These are phyloP conservation scores for Raddia guianensis DNA, from an alignment of 176 grass and related monocot genomes.

Conservation along the genomic window DNA sequence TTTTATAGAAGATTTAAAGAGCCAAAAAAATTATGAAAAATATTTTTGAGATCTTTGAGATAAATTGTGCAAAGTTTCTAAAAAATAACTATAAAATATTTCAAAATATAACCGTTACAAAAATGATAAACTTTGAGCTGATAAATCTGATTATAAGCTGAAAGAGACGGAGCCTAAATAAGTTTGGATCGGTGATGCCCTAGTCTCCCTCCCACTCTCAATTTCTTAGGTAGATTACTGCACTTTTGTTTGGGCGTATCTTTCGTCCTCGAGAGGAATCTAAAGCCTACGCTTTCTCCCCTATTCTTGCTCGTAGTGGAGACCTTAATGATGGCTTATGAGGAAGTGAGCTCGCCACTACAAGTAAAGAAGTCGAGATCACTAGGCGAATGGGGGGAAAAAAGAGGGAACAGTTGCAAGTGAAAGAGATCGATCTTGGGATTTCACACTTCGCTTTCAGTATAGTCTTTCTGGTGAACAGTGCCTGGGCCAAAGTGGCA, in stretches of 20 bases:
- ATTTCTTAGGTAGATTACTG: neutral
- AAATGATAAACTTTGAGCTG: too few relatives aligned
- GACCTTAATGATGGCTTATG: slow-evolving; percentile 49
- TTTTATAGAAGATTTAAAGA: too few relatives aligned
- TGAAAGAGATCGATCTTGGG: neutral
- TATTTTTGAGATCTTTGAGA: too few relatives aligned
- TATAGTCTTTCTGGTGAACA: neutral
- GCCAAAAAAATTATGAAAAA: too few relatives aligned
- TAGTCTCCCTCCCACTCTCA: too few relatives aligned
- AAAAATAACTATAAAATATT: too few relatives aligned
- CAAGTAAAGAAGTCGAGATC: slow-evolving; percentile 31
- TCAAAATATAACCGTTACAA: too few relatives aligned
- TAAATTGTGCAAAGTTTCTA: too few relatives aligned
- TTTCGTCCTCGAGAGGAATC: slow-evolving; percentile 52
- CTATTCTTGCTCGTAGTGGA: slow-evolving; percentile 58
- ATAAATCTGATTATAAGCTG: too few relatives aligned
- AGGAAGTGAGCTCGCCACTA: slow-evolving; percentile 54
- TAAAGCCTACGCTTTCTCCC: slow-evolving; percentile 30
- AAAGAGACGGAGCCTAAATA: too few relatives aligned
- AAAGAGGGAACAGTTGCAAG: neutral
- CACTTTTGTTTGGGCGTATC: neutral
- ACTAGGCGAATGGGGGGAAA: neutral
- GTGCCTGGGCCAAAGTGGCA: slow-evolving; percentile 13
- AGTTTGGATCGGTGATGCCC: too few relatives aligned
- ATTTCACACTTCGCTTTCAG: slow-evolving; percentile 24